Evolutionary conservation across 1,139 yeast genomes (phyloP), one percentile per base, ranked within the genome.

Genomic region (Blastobotrys indianensis): DNA sequence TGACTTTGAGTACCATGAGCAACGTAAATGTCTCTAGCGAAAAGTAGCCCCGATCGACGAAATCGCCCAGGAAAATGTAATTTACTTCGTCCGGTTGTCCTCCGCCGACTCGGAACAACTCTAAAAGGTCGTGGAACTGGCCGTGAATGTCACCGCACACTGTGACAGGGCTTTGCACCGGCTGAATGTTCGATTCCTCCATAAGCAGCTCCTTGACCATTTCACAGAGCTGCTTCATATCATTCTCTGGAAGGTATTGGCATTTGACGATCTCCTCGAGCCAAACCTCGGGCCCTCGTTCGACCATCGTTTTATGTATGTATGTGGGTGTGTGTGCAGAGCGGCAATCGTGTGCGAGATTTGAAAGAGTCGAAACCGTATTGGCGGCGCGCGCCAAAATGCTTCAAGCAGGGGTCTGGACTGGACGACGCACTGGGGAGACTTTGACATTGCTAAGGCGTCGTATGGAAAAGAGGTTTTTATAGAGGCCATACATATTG

Each of bases 71-170:
- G 62, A 86, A 86, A 48, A 86, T 76, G 67, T 85, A 86, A 66
- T 83, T 86, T 39, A 79, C 75, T 41, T 73, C 73, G 58, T 78
- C 82, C 1, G 98, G 98, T 60, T 94, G 77, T 33, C 97, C 97
- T 28, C 98, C 98, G 28, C 94, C 82, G 39, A 90, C 85, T 56
- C 95, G 78, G 65, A 92, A 92, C 39, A 92, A 73, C 66, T 92
- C 97, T 62, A 92, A 72, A 51, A 92, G 72, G 66, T 92, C 98
- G 63, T 92, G 97, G 64, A 92, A 92, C 66, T 92, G 98, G 6
- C 98, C 98, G 67, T 92, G 98, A 55, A 92, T 94, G 67, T 92
- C 98, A 55, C 98, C 98, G 72, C 97, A 92, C 11, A 92, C 97
- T 1, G 97, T 88, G n/a, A 92, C 97, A 1, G 98, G 98, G 32